Base-by-base conservation (phyloP, 306 rosid species). In the Sindora glabra region DNA sequence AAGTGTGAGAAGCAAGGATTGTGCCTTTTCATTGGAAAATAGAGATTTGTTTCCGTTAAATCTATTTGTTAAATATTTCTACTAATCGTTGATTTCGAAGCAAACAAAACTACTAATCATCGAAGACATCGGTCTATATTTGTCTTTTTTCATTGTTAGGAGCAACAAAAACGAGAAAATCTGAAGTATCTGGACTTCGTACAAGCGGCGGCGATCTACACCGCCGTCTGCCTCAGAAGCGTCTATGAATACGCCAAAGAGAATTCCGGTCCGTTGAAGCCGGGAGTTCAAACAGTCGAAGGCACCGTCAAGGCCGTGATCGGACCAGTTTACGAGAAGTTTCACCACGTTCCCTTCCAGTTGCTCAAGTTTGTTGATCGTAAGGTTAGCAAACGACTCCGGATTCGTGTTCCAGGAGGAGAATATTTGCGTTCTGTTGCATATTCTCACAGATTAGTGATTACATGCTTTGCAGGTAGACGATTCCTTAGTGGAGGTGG, bases 281-380 rank as follows among this genome's bases (percentile, higher is more conserved):
- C 57, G 36, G 81, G 87, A 17, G 81, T 81, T 37, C 59, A 81
- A 40, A 59, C 83, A 6, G 78, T 81, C 4, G 87, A 81, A 54
- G 80, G 22, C 14, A 74, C 81, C 10, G 81, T 77, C 41, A 71
- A 45, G 41, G 67, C 78, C 44, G 83, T 81, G 5, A 53, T 68
- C 23, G 76, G 78, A 52, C 87, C 87, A 34, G 76, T 81, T 59
- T 67, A 67, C 56, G 81, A 81, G 26, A 74, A 67, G 65, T 68
- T 81, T 55, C 83, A 59, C 16, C 71, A 71, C 74, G 59, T 81
- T 47, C 83, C 86, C 5, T 63, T 77, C 37, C 66, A 70, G 27
- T 48, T 81, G 17, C 81, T 81, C 23, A 48, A 29, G 44, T 70
- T 77, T 64, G 67, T 74, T 59, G 83, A 81, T 59, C 71, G 71